Evolutionary conservation across 495 filamentous ascomycete genomes (phyloP), one percentile per base, ranked within the genome.

Genomic region (Aspergillus conjunctus): DNA sequence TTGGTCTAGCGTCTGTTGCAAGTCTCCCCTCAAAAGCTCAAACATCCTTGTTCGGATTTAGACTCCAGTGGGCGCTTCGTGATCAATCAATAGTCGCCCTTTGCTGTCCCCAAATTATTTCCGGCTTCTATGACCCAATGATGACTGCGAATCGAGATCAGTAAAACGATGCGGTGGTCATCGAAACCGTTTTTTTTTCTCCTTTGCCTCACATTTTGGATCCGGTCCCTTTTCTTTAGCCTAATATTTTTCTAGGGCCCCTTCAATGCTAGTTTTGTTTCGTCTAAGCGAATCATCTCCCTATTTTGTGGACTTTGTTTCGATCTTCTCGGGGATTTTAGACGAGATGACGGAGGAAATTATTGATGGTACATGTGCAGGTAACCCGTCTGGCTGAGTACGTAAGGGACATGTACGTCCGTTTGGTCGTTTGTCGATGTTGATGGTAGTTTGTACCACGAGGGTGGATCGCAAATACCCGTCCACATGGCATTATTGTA

Each of bases 51-150:
- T 45, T 56, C 37, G 44, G 51, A 51, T 62, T 62, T 57, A 62
- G 52, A 54, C 59, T 62, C 59, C 50, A 32, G 32, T 57, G 62
- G 52, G 22, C 45, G n/a, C 37, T 64, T 60, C 51, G 51, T 62
- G 62, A 64, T 61, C 48, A 65, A 61, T 68, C 62, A 60, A 68
- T 63, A 68, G 66, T 66, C 65, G 59, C 70, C 66, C 68, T 71
- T 66, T 54, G 26, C 26, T 26, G 26, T 66, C 65, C 10, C 31
- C 44, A 22, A 11, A n/a, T 18, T 18, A 48, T 30, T 55, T 54
- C 43, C 58, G 30, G n/a, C 58, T 31, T 46, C 12, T 22, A 11
- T 30, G 51, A 18, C 54, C 51, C 21, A 43, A 43, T 50, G 26
- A 30, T 30, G 43, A 15, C 48, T 0, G 18, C 8, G 56, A 41